Evolutionary conservation across 2,329 filamentous ascomycete species (phyloP).

Genomic region (Fusarium neocosmosporiellum): DNA sequence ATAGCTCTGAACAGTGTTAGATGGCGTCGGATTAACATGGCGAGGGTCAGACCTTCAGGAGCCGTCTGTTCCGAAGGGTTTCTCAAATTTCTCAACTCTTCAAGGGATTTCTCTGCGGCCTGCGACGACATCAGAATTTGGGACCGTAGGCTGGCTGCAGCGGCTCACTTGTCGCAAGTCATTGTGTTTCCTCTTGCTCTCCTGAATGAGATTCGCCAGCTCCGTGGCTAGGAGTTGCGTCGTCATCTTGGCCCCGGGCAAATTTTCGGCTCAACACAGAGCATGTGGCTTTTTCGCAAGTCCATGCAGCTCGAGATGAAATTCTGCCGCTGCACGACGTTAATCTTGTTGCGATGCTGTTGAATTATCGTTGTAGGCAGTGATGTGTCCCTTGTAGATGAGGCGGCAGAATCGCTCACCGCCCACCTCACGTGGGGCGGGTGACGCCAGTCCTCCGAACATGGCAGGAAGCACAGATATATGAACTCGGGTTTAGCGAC

Average conservation of each 20-base stretch:
- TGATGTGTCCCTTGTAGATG: slow-evolving; percentile 47
- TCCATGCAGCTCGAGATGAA: slow-evolving; percentile 42
- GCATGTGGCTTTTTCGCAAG: slow-evolving; percentile 31
- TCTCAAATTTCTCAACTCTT: slow-evolving; percentile 76
- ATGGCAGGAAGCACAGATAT: not conserved
- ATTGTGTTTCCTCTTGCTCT: slow-evolving; percentile 94
- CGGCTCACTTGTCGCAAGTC: slow-evolving; percentile 82
- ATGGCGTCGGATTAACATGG: slow-evolving; percentile 13
- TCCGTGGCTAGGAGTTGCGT: slow-evolving; percentile 89
- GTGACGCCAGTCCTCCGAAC: not conserved
- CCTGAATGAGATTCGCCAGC: slow-evolving; percentile 90
- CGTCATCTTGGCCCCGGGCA: slow-evolving; percentile 73
- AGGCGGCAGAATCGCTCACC: slow-evolving; percentile 46
- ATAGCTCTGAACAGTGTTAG: slow-evolving; percentile 72
- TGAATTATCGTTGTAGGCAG: slow-evolving; percentile 34
- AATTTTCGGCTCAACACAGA: slow-evolving; percentile 40
- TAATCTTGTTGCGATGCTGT: slow-evolving; percentile 25
- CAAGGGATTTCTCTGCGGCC: slow-evolving; percentile 93
- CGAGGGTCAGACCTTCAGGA: slow-evolving; percentile 48
- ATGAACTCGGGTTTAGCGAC: not conserved
- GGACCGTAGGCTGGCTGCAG: not conserved
- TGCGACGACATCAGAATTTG: slow-evolving; percentile 48
- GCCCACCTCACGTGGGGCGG: slow-evolving; percentile 42
- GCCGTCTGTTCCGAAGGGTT: slow-evolving; percentile 52
- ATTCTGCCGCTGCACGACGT: slow-evolving; percentile 29